A percentile compares a stretch with the other conserved stretches of the same genome.
phyloP scores from a whole-genome alignment of 805 yeast genomes.

The Metschnikowia rubicola region DNA sequence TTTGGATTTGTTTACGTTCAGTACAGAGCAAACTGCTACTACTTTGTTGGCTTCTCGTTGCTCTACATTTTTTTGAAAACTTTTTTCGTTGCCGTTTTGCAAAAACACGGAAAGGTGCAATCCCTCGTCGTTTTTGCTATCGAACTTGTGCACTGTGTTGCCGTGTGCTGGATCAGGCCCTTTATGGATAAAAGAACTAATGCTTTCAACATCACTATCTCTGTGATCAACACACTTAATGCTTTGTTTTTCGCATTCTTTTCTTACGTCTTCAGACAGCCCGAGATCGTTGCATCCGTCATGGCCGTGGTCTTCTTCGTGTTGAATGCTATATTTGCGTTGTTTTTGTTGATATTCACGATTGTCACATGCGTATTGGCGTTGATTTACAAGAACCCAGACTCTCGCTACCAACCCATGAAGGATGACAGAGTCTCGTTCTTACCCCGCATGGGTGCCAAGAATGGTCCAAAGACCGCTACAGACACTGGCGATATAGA shows the following conservation, averaged over 20 bases:
- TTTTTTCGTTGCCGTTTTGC: conserved; percentile 82
- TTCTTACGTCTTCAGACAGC: conserved; percentile 78
- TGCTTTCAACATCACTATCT: conserved; percentile 84
- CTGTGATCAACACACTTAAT: conserved; percentile 75
- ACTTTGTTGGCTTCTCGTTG: conserved; percentile 69
- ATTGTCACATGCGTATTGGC: conserved; percentile 86
- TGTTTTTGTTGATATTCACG: conserved; percentile 77
- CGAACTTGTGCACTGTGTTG: conserved; percentile 67
- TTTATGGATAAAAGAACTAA: conserved; percentile 94
- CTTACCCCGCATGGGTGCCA: conserved; percentile 57
- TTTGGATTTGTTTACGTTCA: conserved; percentile 93
- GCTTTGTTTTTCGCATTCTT: conserved; percentile 86
- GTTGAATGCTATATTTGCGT: conserved; percentile 83
- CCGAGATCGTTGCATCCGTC: conserved; percentile 83
- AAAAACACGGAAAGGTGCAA: conserved; percentile 74
- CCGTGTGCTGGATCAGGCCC: conserved; percentile 72
- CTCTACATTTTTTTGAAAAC: conserved; percentile 69
- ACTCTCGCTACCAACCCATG: conserved; percentile 92
- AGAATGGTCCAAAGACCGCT: conserved; percentile 26
- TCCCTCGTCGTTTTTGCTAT: conserved; percentile 72
- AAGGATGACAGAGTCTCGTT: conserved; percentile 96
- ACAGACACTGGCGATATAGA: conserved; percentile 49
- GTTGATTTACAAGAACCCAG: conserved; percentile 85
- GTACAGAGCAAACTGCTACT: conserved; percentile 82
- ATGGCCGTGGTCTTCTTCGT: conserved; percentile 89